Evolutionary conservation across 768 basidiomycete genomes (phyloP), one percentile per base, ranked within the genome.

Genomic region (Amanita phalloides): DNA sequence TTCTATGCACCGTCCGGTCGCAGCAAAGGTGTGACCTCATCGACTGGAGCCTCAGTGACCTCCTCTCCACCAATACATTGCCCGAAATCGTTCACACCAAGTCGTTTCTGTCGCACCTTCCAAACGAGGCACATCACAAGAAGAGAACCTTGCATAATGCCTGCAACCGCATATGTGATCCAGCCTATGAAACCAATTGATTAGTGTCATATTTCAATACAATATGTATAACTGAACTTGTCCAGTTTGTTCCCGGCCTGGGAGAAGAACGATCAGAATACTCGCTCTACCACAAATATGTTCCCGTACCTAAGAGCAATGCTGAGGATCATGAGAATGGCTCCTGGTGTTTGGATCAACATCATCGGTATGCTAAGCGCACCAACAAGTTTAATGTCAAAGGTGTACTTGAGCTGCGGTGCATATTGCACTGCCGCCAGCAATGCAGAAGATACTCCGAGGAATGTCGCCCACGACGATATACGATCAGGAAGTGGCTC

Each of bases 351-450:
- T 66, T 98, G 95, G 13, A 99, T 89, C 45, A 80, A 68, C 95
- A 99, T 97, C 82, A 91, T 97, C 1, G 87, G 86, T 52, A 99
- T 88, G 61, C 90, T 93, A 13, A 98, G 71, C 0, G 92, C 91
- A 2, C 95, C 95, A 7, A 98, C 93, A 10, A 95, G 77, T 60
- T 82, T 86, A 28, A 77, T 66, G 4, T 68, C 70, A 58, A 85
- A 96, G 1, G 94, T 98, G 54, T 84, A 81, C 10, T 78, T 57
- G 23, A 99, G 71, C 64, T 96, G 94, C 0, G 95, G 94, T 0
- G 82, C 75, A 55, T 97, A 99, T 65, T 99, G 94, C 4, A 87
- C 68, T 3, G 80, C 78, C 1, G 92, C 86, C 4, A 96, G 77
- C 0, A 82, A 35, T 2, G 90, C 85, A 1, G 90, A 85, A 1